Conservation (phyloP, 306 rosid genomes). For the Quercus ilex region DNA sequence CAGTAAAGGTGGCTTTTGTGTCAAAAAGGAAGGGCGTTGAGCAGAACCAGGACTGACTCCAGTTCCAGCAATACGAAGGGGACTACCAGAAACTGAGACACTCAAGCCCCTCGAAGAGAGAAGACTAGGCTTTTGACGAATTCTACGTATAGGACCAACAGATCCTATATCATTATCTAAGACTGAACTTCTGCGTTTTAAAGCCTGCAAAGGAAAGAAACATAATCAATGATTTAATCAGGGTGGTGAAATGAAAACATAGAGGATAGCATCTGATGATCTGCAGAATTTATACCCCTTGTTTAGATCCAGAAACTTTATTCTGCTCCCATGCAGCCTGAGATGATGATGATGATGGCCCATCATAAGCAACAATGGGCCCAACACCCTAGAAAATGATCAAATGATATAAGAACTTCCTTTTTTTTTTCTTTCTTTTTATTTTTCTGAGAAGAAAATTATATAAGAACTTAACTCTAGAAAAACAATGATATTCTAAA, state of each 20-base stretch:
- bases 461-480: conserved; percentile 9
- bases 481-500: background rate
- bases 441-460: background rate
- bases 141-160: conserved; percentile 75
- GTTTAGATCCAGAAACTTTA: conserved; percentile 45
- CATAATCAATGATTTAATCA: conserved; percentile 6
- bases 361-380: conserved; percentile 35
- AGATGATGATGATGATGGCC: conserved; percentile 57
- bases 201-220: conserved; percentile 38
- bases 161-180: conserved; percentile 79
- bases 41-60: conserved; percentile 36
- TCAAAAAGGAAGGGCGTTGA: conserved; percentile 43
- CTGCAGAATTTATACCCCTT: conserved; percentile 47
- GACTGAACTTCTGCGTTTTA: conserved; percentile 63
- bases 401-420: conserved; percentile 13
- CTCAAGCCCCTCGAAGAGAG: conserved; percentile 55
- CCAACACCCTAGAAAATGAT: conserved; percentile 43
- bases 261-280: conserved; percentile 13
- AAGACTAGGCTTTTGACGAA: conserved; percentile 74
- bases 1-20: conserved; percentile 30
- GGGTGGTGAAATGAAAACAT: conserved; percentile 1
- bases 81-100: conserved; percentile 45
- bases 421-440: too few relatives aligned
- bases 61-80: conserved; percentile 31
- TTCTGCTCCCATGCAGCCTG: conserved; percentile 47